phyloP scores from a whole-genome alignment of 176 grass and related monocot species.

The Musa itinerans region DNA sequence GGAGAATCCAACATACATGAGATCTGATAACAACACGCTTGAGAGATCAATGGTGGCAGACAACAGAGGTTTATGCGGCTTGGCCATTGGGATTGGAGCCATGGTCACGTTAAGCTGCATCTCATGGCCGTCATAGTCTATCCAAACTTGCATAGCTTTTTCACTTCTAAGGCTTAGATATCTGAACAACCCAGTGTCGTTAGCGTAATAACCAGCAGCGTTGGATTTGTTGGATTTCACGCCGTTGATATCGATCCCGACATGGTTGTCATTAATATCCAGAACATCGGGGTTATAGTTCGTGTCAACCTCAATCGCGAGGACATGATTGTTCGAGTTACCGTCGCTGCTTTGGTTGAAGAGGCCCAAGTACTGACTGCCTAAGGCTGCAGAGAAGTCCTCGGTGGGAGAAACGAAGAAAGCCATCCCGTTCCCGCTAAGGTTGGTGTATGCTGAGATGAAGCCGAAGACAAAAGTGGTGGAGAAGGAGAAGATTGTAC shows the following conservation, averaged over 20 bases:
- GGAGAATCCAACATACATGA: slow-evolving; percentile 33
- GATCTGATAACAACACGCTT: not conserved
- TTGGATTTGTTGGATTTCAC: not conserved
- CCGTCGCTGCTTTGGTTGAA: slow-evolving; percentile 10
- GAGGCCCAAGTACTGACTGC: slow-evolving; percentile 28
- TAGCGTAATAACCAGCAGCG: slow-evolving; percentile 14
- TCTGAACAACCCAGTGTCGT: slow-evolving; percentile 6
- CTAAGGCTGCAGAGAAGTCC: slow-evolving; percentile 28
- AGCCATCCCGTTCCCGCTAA: slow-evolving; percentile 35
- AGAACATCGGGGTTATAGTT: slow-evolving; percentile 14
- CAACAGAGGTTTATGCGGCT: not conserved
- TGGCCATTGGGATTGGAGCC: not conserved
- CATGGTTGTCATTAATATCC: slow-evolving; percentile 32
- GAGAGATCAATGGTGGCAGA: not conserved
- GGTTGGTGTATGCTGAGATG: slow-evolving; percentile 19
- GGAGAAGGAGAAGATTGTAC: slow-evolving; percentile 23
- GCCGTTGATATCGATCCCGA: slow-evolving; percentile 18
- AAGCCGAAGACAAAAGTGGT: slow-evolving; percentile 27
- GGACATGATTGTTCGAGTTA: not conserved
- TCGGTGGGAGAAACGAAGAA: slow-evolving; percentile 29
- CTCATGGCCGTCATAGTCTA: not conserved
- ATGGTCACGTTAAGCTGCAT: not conserved
- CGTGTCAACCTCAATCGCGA: slow-evolving; percentile 21
- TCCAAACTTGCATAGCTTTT: slow-evolving; percentile 2
- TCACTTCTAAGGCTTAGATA: not conserved